Percentiles rank a stretch among this genome's conserved stretches.
Evolutionary conservation across 139 green algal species (phyloP).

Genomic region (Zygnema cylindricum): DNA sequence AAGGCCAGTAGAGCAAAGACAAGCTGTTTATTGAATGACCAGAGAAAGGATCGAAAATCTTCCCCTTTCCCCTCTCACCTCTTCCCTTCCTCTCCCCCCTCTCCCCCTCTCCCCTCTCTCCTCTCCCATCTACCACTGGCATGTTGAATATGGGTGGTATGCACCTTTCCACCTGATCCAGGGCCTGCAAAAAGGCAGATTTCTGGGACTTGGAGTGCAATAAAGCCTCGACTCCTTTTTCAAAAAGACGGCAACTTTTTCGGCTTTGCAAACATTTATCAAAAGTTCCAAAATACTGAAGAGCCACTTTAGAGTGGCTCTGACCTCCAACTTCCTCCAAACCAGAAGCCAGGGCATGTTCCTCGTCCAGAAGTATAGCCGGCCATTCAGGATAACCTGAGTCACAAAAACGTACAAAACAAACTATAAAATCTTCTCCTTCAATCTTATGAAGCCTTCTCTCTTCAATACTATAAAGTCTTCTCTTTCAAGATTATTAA

Average conservation of each 20-base stretch:
- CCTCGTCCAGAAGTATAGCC: constrained; percentile 2
- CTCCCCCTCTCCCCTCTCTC: neutral
- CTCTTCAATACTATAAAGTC: no score
- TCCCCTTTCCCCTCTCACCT: constrained; percentile 5
- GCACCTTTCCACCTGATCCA: constrained; percentile 9
- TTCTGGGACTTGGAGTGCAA: neutral
- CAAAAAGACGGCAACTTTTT: neutral
- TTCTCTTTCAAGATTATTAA: no score
- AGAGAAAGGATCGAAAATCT: constrained; percentile 1
- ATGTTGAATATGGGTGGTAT: neutral
- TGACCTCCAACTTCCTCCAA: neutral
- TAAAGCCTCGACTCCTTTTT: neutral
- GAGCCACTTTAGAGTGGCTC: neutral
- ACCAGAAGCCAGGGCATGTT: neutral
- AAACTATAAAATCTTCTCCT: no score
- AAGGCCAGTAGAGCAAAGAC: no score
- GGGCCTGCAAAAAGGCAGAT: neutral
- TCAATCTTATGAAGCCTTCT: no score
- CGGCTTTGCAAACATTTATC: neutral
- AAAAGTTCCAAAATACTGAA: constrained; percentile 21
- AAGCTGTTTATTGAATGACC: neutral
- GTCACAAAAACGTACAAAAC: no score
- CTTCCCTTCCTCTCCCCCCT: constrained; percentile 31
- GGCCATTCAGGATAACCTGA: constrained; percentile 14
- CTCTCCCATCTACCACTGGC: no score